A percentile compares a stretch with the other conserved stretches of the same genome.
Evolutionary conservation across 441 rosid genomes (phyloP).

Genomic region (Croton setiger): DNA sequence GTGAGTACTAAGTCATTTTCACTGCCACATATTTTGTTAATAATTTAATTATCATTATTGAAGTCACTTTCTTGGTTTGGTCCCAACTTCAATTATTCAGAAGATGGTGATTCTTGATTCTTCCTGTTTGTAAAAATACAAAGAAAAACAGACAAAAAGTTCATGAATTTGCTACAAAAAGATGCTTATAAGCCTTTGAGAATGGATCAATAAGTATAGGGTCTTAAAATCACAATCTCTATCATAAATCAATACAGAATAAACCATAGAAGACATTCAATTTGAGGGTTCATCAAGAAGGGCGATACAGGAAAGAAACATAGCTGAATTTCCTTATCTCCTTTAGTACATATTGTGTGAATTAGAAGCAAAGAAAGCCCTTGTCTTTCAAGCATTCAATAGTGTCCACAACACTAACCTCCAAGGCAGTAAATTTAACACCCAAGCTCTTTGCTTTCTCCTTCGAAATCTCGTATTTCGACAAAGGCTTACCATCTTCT

Average conservation of each 20-base stretch:
- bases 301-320: too few species aligned
- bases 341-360: background rate
- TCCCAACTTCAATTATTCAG: background rate
- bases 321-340: background rate
- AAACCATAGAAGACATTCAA: too few species aligned
- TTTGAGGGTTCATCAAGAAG: too few species aligned
- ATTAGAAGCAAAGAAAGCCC: background rate
- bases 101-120: background rate
- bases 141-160: background rate
- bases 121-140: background rate
- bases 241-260: background rate
- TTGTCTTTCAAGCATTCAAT: slow-evolving; percentile 6
- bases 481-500: slow-evolving; percentile 32
- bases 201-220: background rate
- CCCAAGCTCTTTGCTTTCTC: slow-evolving; percentile 12
- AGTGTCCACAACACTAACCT: background rate
- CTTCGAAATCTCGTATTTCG: slow-evolving; percentile 2
- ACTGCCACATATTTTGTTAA: too few species aligned
- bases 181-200: background rate
- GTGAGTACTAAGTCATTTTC: too few species aligned
- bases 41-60: background rate
- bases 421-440: background rate
- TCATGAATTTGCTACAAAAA: too few species aligned
- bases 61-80: background rate
- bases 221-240: too few species aligned